Percentiles rank a stretch among this genome's conserved stretches.
Evolutionary conservation across 805 yeast genomes (phyloP).

Genomic region (Metschnikowia picachoensis): DNA sequence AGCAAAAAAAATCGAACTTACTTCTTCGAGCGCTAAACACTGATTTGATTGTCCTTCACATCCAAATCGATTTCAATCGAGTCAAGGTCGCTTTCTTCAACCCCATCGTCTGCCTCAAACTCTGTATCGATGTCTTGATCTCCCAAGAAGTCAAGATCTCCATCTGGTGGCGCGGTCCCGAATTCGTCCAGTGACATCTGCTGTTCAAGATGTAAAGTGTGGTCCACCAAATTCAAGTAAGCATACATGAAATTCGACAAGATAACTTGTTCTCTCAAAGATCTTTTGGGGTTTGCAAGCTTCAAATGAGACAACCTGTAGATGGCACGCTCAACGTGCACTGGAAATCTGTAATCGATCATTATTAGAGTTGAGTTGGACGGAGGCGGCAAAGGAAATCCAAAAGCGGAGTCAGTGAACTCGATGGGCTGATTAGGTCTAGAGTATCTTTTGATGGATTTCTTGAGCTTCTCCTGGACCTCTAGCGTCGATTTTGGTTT

Average conservation of each 20-base stretch:
- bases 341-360: conserved; percentile 84
- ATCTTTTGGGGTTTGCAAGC: conserved; percentile 89
- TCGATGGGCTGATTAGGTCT: conserved; percentile 44
- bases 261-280: conserved; percentile 86
- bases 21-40: background rate
- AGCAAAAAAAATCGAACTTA: no score
- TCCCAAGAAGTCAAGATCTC: conserved; percentile 15
- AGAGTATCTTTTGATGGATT: conserved; percentile 39
- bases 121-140: conserved; percentile 19
- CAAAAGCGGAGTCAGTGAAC: conserved; percentile 75
- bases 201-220: conserved; percentile 71
- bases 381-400: conserved; percentile 81
- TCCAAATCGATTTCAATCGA: conserved; percentile 17
- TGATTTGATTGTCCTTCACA: conserved; percentile 8
- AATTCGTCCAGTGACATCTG: conserved; percentile 36
- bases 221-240: conserved; percentile 90
- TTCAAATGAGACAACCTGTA: conserved; percentile 90
- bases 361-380: conserved; percentile 72
- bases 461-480: conserved; percentile 42
- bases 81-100: conserved; percentile 17
- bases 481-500: conserved; percentile 35
- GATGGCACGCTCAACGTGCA: conserved; percentile 94
- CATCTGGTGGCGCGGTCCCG: conserved; percentile 15
- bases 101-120: conserved; percentile 17
- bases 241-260: conserved; percentile 97